phyloP scores from a whole-genome alignment of 768 basidiomycete genomes.

The Lactarius deliciosus region DNA sequence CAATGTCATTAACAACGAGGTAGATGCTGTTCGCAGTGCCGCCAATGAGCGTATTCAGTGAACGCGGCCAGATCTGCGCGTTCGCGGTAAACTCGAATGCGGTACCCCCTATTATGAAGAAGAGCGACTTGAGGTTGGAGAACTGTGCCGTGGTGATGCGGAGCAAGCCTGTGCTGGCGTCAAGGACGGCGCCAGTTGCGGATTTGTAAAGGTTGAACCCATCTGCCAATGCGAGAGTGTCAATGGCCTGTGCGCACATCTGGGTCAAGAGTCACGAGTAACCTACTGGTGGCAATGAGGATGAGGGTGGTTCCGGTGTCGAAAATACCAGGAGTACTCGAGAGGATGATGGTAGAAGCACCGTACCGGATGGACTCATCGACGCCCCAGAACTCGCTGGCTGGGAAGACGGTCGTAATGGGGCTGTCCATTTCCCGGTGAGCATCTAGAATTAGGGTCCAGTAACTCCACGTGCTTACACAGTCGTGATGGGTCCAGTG shows the following conservation, averaged over 20 bases:
- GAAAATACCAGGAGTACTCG: constrained; percentile 35
- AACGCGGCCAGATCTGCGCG: constrained; percentile 36
- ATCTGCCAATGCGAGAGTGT: constrained; percentile 31
- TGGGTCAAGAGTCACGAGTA: constrained; percentile 14
- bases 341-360: constrained; percentile 28
- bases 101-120: constrained; percentile 55
- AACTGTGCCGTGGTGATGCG: constrained; percentile 38
- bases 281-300: constrained; percentile 29
- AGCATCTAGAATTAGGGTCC: not conserved
- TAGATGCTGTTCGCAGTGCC: constrained; percentile 33
- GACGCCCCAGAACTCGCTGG: constrained; percentile 35
- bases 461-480: constrained; percentile 25
- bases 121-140: constrained; percentile 49
- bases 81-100: constrained; percentile 42
- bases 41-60: constrained; percentile 37
- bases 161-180: constrained; percentile 22
- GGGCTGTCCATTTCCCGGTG: constrained; percentile 26
- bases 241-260: constrained; percentile 31
- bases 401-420: constrained; percentile 32
- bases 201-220: constrained; percentile 35
- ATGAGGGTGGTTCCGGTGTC: constrained; percentile 37
- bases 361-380: constrained; percentile 35
- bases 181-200: constrained; percentile 37
- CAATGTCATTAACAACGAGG: constrained; percentile 37
- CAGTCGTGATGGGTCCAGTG: constrained; percentile 33